Conservation (phyloP, 805 yeast species). For the Candida endomychidarum region DNA sequence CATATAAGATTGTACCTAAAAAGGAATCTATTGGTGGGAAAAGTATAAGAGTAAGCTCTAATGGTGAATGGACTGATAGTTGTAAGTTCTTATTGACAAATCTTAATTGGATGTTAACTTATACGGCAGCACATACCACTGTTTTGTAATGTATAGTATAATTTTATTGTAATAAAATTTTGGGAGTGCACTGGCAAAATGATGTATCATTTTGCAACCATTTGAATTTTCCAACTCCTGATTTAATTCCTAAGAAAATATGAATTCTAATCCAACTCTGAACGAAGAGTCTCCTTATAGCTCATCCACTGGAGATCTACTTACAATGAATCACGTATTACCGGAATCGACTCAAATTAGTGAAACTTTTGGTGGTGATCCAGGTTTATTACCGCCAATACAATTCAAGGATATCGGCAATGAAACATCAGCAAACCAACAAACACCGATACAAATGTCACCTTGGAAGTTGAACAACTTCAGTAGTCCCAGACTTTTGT, state of each 20-base stretch:
- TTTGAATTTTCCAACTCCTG: no score
- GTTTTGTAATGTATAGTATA: no score
- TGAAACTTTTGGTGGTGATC: no score
- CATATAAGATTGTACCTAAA: conserved; percentile 59
- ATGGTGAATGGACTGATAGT: conserved; percentile 86
- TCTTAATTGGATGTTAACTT: conserved; percentile 78
- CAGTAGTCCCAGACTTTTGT: neutral
- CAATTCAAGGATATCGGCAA: neutral
- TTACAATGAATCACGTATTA: conserved; percentile 2
- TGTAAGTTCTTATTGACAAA: conserved; percentile 80
- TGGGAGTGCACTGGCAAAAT: no score
- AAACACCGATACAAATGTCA: no score
- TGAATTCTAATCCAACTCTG: neutral
- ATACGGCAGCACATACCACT: conserved; percentile 47
- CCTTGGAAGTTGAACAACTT: no score
- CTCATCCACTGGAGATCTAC: no score
- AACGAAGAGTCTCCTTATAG: no score
- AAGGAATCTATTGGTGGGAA: conserved; percentile 75
- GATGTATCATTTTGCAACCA: conserved; percentile 5
- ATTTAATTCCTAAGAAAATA: no score
- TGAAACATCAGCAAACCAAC: no score
- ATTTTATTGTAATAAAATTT: no score
- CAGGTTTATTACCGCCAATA: neutral
- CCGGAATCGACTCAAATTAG: neutral
- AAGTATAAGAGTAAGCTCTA: conserved; percentile 68